A percentile compares a stretch with the other conserved stretches of the same genome.
Evolutionary conservation across 108 stramenopile genomes (phyloP).

Genomic region (Nitzschia sp.): DNA sequence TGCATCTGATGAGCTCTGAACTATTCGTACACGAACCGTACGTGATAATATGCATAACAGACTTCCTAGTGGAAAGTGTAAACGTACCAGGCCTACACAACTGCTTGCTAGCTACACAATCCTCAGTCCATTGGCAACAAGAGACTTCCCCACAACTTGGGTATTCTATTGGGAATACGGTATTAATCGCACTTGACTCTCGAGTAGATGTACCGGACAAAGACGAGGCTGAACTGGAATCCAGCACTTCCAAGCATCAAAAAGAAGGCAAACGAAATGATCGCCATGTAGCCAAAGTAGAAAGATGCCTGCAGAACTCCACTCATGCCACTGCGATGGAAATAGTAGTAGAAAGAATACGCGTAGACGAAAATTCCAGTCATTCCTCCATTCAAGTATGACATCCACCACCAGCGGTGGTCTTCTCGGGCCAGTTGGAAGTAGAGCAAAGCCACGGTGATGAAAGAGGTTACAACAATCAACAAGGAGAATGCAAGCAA

Average conservation of each 20-base stretch:
- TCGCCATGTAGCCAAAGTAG: conserved; percentile 98
- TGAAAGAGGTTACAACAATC: conserved; percentile 89
- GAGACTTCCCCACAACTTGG: not conserved
- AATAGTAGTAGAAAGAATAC: conserved; percentile 96
- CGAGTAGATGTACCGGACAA: conserved; percentile 95
- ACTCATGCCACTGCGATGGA: conserved; percentile 91
- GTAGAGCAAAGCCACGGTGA: conserved; percentile 93
- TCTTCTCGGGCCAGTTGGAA: conserved; percentile 97
- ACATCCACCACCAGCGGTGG: conserved; percentile 98
- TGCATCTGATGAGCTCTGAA: too few relatives aligned
- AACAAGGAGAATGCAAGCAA: conserved; percentile 92
- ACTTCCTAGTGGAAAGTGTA: too few relatives aligned
- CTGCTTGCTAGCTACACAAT: too few relatives aligned
- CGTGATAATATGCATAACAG: too few relatives aligned
- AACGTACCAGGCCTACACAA: too few relatives aligned
- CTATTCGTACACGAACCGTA: too few relatives aligned
- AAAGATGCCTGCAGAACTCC: conserved; percentile 92
- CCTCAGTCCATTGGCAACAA: too few relatives aligned
- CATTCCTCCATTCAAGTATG: conserved; percentile 93
- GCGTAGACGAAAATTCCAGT: conserved; percentile 93
- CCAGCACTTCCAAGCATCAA: conserved; percentile 95
- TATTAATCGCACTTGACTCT: conserved; percentile 91
- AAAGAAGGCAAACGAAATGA: conserved; percentile 91
- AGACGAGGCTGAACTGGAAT: conserved; percentile 89
- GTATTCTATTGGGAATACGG: not conserved